Evolutionary conservation across 23 red algal genomes (phyloP), one percentile per base, ranked within the genome.

Genomic region (Gracilariopsis chorda): DNA sequence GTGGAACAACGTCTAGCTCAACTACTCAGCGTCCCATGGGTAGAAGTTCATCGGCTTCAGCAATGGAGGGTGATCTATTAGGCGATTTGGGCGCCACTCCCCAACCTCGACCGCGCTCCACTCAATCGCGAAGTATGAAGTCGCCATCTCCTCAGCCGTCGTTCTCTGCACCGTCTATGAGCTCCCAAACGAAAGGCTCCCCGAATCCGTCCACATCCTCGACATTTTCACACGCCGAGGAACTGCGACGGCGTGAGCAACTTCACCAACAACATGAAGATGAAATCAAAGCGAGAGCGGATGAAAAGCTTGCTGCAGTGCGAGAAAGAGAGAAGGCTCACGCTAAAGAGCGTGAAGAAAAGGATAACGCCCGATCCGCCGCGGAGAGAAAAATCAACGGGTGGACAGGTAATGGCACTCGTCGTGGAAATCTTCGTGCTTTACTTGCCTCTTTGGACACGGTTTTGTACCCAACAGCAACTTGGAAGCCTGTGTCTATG

Each of bases 401-500:
- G 3, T 97, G 95, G 95, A 97, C 95, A 23, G 90, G 82, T 21
- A 86, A 93, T 49, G 95, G 90, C 17, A 77, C 88, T 48, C 84
- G 95, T 62, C 84, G 91, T 29, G 91, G 90, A 42, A 97, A 97
- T 70, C 45, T 97, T 2, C 90, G 95, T 48, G 90, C 91, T 17
- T 45, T 97, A 14, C 91, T 97, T 16, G 87, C 86, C 30, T 86
- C 84, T 25, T 82, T 97, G 29, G 90, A 97, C 77, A 82, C 90
- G 42, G 95, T 97, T 1, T 80, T 97, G 47, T 93, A 90, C 69
- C 53, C 78, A 23, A 51, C 59, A 14, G 79, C 89, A 51, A 90
- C 90, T 37, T 97, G 95, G 95, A 97, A 93, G 51, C 51, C 74
- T 46, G 90, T 97, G 40, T 75, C 83, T n/a, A 90, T 97, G 85